These are phyloP conservation scores for Dactylellina parvicollis DNA, from an alignment of 2,329 filamentous ascomycete species.

Conservation along the genomic window DNA sequence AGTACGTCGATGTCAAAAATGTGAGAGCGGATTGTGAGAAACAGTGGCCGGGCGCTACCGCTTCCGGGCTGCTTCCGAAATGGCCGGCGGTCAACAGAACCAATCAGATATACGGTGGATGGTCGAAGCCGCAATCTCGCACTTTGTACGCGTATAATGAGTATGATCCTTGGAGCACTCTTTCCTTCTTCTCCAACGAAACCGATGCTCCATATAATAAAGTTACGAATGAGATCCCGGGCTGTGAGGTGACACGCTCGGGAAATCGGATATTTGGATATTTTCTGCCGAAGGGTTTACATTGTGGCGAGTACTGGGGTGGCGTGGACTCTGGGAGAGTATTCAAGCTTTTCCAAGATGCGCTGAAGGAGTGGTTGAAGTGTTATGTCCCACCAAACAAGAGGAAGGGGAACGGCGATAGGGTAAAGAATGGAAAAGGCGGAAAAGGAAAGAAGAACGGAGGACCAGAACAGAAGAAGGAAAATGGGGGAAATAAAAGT, in stretches of 20 bases:
- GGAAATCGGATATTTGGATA: constrained; percentile 65
- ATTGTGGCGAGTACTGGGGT: constrained; percentile 64
- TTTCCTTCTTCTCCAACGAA: constrained; percentile 62
- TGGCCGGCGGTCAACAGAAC: constrained; percentile 61
- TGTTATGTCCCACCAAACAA: constrained; percentile 5
- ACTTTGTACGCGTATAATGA: constrained; percentile 61
- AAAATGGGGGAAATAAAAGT: too few relatives aligned
- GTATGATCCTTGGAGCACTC: constrained; percentile 67
- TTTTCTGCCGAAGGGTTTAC: constrained; percentile 63
- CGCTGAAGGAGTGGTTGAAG: constrained; percentile 38
- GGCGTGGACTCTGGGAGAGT: constrained; percentile 32
- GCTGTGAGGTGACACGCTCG: constrained; percentile 62
- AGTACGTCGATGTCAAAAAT: constrained; percentile 64
- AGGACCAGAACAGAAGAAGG: not conserved
- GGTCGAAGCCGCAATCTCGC: constrained; percentile 58
- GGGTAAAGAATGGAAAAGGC: not conserved
- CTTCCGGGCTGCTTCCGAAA: constrained; percentile 62
- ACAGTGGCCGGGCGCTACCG: constrained; percentile 64
- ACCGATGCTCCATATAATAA: constrained; percentile 61
- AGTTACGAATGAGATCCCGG: constrained; percentile 62
- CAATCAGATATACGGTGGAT: constrained; percentile 65
- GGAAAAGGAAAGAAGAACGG: not conserved
- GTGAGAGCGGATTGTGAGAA: constrained; percentile 64
- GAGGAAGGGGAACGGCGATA: not conserved
- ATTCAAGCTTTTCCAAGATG: constrained; percentile 7